A percentile compares a stretch with the other conserved stretches of the same genome.
These are phyloP conservation scores for Aspergillus novofumigatus DNA, from an alignment of 2,329 filamentous ascomycete genomes.

Conservation along the genomic window DNA sequence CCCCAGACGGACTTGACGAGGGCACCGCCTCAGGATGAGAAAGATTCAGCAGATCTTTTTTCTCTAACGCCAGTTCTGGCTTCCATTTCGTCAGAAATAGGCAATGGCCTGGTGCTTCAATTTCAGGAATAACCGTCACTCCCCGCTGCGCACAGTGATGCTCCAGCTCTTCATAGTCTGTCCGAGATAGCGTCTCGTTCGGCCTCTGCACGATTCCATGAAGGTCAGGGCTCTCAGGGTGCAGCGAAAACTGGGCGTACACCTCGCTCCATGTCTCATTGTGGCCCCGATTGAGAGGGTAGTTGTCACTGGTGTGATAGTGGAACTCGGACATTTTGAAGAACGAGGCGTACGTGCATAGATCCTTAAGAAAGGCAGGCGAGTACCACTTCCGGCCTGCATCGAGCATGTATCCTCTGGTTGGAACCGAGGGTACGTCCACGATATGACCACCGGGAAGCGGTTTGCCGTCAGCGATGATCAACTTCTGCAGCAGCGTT, in stretches of 20 bases:
- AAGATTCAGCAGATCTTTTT: slow-evolving; percentile 53
- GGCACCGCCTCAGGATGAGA: slow-evolving; percentile 53
- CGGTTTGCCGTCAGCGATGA: slow-evolving; percentile 31
- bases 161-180: slow-evolving; percentile 52
- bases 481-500: slow-evolving; percentile 50
- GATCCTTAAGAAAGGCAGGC: slow-evolving; percentile 50
- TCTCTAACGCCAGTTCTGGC: slow-evolving; percentile 49
- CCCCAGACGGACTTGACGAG: slow-evolving; percentile 53
- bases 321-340: slow-evolving; percentile 60
- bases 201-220: slow-evolving; percentile 47
- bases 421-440: slow-evolving; percentile 51
- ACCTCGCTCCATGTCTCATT: slow-evolving; percentile 46
- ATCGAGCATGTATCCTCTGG: slow-evolving; percentile 51
- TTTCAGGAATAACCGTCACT: slow-evolving; percentile 57
- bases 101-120: slow-evolving; percentile 57
- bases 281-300: slow-evolving; percentile 48
- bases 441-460: slow-evolving; percentile 42
- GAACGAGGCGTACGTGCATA: slow-evolving; percentile 58
- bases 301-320: slow-evolving; percentile 56
- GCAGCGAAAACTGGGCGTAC: slow-evolving; percentile 54
- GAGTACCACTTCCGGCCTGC: slow-evolving; percentile 56
- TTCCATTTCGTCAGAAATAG: slow-evolving; percentile 58
- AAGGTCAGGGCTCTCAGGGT: slow-evolving; percentile 47
- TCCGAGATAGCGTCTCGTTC: slow-evolving; percentile 54
- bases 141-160: slow-evolving; percentile 50